These are phyloP conservation scores for Pleurotus sapidus DNA, from an alignment of 768 basidiomycete genomes.

Conservation along the genomic window DNA sequence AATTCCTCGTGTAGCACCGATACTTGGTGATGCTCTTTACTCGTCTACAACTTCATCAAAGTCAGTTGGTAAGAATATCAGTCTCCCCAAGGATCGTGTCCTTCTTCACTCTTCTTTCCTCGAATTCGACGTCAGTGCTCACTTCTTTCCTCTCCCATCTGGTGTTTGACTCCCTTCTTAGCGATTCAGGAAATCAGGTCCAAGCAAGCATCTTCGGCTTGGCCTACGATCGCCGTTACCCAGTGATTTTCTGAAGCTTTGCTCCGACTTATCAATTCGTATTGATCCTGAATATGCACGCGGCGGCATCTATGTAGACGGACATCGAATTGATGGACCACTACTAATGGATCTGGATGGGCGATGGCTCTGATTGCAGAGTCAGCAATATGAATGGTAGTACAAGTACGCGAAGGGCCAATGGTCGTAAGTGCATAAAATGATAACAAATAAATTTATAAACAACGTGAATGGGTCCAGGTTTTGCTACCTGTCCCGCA, in stretches of 20 bases:
- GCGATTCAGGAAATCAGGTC: constrained; percentile 45
- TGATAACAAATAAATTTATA: constrained; percentile 6
- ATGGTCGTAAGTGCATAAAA: background rate
- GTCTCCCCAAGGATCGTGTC: constrained; percentile 43
- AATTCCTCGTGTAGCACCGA: constrained; percentile 47
- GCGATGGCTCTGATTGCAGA: constrained; percentile 18
- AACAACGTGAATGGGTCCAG: background rate
- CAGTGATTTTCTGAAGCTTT: constrained; percentile 49
- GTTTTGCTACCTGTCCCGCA: background rate
- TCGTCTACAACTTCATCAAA: constrained; percentile 31
- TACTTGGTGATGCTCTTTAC: constrained; percentile 60
- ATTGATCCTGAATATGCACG: constrained; percentile 30
- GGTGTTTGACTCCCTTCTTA: constrained; percentile 18
- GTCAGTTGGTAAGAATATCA: constrained; percentile 19
- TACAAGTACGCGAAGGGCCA: too few species aligned
- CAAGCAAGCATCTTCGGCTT: constrained; percentile 47
- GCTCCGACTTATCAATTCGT: constrained; percentile 41
- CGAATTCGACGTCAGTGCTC: constrained; percentile 36
- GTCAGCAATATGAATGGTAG: too few species aligned
- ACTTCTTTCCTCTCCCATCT: constrained; percentile 17
- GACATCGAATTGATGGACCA: constrained; percentile 28
- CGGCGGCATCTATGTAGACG: constrained; percentile 49
- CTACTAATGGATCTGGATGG: constrained; percentile 37
- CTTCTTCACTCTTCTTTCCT: constrained; percentile 55
- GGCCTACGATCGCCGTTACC: constrained; percentile 59